Base-by-base conservation (phyloP, 345 rosid genomes). In the Orychophragmus violaceus region DNA sequence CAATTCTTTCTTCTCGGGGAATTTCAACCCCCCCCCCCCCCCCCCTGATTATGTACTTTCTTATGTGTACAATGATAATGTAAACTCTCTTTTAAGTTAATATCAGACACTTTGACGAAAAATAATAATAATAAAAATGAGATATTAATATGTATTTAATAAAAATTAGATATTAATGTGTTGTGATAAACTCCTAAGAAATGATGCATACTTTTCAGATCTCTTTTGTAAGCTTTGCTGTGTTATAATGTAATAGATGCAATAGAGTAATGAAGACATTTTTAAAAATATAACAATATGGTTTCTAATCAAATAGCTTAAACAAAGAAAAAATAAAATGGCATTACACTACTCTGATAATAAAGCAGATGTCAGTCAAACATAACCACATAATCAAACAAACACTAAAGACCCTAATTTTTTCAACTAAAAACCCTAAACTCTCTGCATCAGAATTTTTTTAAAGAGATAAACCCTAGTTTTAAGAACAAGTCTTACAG, bases 371-470 rank as follows among this genome's bases (percentile, higher is more conserved):
- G 64, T 72, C 33, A 64, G 60, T 53, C 61, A 69, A 59, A n/a
- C n/a, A n/a, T n/a, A n/a, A n/a, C n/a, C n/a, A 62, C 33, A 70
- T 44, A 71, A 29, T 46, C 51, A 64, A 57, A 64, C 70, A 71
- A 53, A 51, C 32, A 68, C 37, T n/a, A 39, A 44, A 39, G 59
- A 55, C 55, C 70, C 64, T 55, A 52, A n/a, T 8, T 25, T 17
- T 63, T 41, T 14, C 30, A 55, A 63, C 64, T 13, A 63, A n/a
- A 55, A 45, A 3, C 28, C 56, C 64, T 64, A 64, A 21, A 46
- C 76, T 56, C 52, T 71, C 69, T 35, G 44, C 52, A 64, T 63
- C 70, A 55, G 70, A 61, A 25, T 17, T 1, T 24, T n/a, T 50
- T 21, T 3, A 16, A n/a, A 24, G 17, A 32, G 59, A 54, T 72